Evolutionary conservation across 441 rosid species (phyloP).

Genomic region (Monsonia emarginata): DNA sequence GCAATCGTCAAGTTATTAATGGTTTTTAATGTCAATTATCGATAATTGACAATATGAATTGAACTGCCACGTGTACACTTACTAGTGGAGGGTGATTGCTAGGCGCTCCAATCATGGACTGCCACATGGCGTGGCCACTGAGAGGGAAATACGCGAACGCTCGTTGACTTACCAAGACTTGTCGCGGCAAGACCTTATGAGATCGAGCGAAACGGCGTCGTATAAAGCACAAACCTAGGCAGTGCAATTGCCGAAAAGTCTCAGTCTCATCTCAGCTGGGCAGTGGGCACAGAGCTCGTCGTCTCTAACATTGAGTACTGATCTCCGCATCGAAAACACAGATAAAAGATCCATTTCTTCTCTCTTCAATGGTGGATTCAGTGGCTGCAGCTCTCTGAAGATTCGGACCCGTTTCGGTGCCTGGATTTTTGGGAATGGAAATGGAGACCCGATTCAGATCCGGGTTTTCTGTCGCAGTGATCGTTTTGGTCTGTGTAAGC

Average conservation of each 20-base stretch:
- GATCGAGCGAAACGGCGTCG: neutral
- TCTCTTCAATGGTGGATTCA: constrained; percentile 28
- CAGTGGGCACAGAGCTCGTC: neutral
- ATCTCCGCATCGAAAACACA: neutral
- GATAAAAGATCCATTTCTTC: neutral
- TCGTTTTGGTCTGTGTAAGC: constrained; percentile 33
- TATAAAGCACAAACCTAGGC: neutral
- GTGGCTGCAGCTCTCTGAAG: neutral
- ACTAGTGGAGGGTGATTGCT: neutral
- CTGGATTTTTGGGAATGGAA: constrained; percentile 26
- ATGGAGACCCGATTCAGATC: constrained; percentile 66
- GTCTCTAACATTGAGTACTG: constrained; percentile 1
- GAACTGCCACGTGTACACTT: neutral
- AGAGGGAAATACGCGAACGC: neutral
- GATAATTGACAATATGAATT: too few relatives aligned
- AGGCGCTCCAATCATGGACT: neutral
- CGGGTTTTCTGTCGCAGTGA: constrained; percentile 25
- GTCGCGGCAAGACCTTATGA: too few relatives aligned
- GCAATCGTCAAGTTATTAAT: too few relatives aligned
- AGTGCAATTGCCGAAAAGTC: neutral
- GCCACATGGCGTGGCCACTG: neutral
- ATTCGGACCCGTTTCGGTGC: neutral
- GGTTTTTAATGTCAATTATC: too few relatives aligned
- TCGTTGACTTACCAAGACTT: neutral
- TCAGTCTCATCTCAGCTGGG: neutral